Evolutionary conservation across 2,329 filamentous ascomycete genomes (phyloP), one percentile per base, ranked within the genome.

Genomic region (Penicillium sp.): DNA sequence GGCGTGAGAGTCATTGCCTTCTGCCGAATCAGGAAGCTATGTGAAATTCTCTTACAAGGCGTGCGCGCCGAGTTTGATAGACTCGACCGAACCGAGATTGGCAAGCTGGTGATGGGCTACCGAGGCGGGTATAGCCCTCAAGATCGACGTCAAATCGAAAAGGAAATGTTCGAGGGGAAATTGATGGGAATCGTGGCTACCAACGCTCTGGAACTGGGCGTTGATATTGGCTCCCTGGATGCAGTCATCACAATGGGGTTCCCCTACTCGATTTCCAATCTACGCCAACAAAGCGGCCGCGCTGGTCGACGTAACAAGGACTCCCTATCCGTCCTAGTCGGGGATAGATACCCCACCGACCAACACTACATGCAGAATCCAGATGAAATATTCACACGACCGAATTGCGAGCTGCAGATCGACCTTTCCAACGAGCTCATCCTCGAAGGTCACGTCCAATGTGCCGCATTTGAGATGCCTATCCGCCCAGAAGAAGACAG

Each of bases 361-460:
- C 93, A 98, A 64, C 83, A 94, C 64, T 98, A 94, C 68, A 98
- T 98, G 93, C 82, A 87, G 54, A 95, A 97, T 56, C 93, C 93
- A 0, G 85, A 93, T 54, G 88, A 95, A 67, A 84, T 98, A 22
- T 77, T 97, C 69, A 93, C 87, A 0, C 88, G 88, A 61, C 89
- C 90, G 0, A 95, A 96, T 57, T 87, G 84, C 57, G 86, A 88
- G 65, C 74, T 97, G 2, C 89, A 93, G 63, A 86, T 97, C 4
- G 93, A 98, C 64, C 73, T 98, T n/a, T 78, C 84, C 40, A 97
- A 96, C 58, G 82, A 95, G 74, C 80, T 97, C 4, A 85, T 96
- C 6, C 76, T 93, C 0, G 93, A 97, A 73, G 91, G 90, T 0
- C 93, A 98, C 63, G 77, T 98, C 6, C 93, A 98, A 68, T 98